These are phyloP conservation scores for Iberis amara DNA, from an alignment of 441 rosid genomes.

Conservation along the genomic window DNA sequence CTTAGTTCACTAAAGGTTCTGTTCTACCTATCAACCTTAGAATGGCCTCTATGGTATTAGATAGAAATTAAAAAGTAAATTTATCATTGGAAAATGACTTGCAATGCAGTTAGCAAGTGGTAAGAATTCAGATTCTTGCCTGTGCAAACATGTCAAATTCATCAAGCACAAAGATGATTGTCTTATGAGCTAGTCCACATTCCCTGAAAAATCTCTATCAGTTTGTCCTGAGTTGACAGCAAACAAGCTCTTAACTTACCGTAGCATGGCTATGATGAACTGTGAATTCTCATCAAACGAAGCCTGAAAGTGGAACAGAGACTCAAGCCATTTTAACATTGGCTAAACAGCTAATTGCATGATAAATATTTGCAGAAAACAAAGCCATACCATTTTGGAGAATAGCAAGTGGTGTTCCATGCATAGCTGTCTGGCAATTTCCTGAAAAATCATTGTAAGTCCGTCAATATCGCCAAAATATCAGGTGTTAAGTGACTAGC, in stretches of 20 bases:
- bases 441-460: conserved; percentile 37
- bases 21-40: conserved; percentile 9
- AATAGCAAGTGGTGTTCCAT: conserved; percentile 67
- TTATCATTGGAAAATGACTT: not conserved
- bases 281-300: conserved; percentile 89
- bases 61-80: not conserved
- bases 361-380: conserved; percentile 20
- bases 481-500: not conserved
- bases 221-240: conserved; percentile 17
- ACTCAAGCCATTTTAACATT: conserved; percentile 9
- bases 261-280: conserved; percentile 72
- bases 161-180: conserved; percentile 74
- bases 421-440: conserved; percentile 84
- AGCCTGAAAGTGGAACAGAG: conserved; percentile 50
- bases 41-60: not conserved
- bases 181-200: conserved; percentile 94
- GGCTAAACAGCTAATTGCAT: not conserved
- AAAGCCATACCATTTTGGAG: conserved; percentile 66
- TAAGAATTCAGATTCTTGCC: conserved; percentile 40
- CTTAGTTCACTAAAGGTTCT: conserved; percentile 5
- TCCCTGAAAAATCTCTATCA: conserved; percentile 48
- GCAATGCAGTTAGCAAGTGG: conserved; percentile 4
- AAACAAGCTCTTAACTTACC: conserved; percentile 39
- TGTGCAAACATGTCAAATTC: conserved; percentile 93
- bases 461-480: not conserved